Percentiles rank a stretch among this genome's conserved stretches.
phyloP scores from a whole-genome alignment of 2,329 filamentous ascomycete species.

The Pseudogymnoascus sp. region DNA sequence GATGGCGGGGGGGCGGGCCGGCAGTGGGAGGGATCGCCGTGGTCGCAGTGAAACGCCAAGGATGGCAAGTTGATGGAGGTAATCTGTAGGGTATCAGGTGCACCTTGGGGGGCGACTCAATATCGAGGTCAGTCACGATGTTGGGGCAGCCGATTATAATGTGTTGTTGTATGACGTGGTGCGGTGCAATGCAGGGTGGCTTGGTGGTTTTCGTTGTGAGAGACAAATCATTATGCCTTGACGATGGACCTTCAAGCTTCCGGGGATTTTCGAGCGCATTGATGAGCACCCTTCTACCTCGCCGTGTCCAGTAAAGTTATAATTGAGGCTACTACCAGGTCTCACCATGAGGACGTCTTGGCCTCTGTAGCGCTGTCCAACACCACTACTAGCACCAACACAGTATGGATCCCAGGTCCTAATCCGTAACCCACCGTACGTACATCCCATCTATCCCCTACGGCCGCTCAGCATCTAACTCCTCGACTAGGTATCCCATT shows the following conservation, averaged over 20 bases:
- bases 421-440: constrained; percentile 3
- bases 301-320: not conserved
- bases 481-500: not conserved
- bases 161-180: constrained; percentile 1
- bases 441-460: not conserved
- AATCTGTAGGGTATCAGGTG: constrained; percentile 7
- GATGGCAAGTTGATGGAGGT: not conserved
- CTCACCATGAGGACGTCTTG: not conserved
- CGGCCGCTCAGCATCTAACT: not conserved
- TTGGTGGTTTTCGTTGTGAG: not conserved
- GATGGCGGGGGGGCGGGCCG: not conserved
- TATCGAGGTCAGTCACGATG: not conserved
- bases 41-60: constrained; percentile 3
- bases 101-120: not conserved
- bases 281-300: not conserved
- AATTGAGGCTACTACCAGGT: not conserved
- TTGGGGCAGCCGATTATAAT: not conserved
- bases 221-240: not conserved
- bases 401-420: not conserved
- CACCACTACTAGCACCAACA: not conserved
- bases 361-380: not conserved
- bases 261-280: not conserved
- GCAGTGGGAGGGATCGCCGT: constrained; percentile 1
- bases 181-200: not conserved
- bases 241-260: not conserved